Conservation (phyloP, 257 asterid species). For the Penstemon barbatus region DNA sequence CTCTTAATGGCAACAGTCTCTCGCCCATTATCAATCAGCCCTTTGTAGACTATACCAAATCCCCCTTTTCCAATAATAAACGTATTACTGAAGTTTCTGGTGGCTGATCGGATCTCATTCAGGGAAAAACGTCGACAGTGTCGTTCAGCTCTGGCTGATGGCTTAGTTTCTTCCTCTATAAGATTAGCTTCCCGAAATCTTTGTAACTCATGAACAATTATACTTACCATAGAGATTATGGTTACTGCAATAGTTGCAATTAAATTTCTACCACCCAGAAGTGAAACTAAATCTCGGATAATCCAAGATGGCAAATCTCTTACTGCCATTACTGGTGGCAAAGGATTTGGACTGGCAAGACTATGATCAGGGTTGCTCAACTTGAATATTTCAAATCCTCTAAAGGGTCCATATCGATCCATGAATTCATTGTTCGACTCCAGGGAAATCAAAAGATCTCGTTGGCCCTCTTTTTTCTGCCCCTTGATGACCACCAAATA, state of each 20-base stretch:
- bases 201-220: constrained; percentile 29
- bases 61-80: constrained; percentile 54
- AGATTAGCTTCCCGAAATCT: constrained; percentile 28
- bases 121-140: constrained; percentile 44
- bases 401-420: constrained; percentile 35
- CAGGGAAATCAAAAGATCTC: constrained; percentile 39
- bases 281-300: background rate
- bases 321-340: background rate
- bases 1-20: constrained; percentile 48
- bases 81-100: constrained; percentile 40
- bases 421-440: constrained; percentile 29
- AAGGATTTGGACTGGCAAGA: constrained; percentile 42
- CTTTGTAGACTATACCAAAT: constrained; percentile 54
- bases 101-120: constrained; percentile 41
- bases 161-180: constrained; percentile 21
- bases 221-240: constrained; percentile 27
- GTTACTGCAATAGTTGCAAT: constrained; percentile 31
- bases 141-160: constrained; percentile 32
- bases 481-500: constrained; percentile 48
- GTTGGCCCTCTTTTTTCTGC: constrained; percentile 39
- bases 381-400: constrained; percentile 56
- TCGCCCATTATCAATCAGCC: constrained; percentile 38
- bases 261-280: constrained; percentile 30
- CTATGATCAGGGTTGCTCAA: constrained; percentile 55
- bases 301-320: constrained; percentile 6